Conservation (phyloP, 2,329 filamentous ascomycete species). For the Lasiodiplodia sp. region DNA sequence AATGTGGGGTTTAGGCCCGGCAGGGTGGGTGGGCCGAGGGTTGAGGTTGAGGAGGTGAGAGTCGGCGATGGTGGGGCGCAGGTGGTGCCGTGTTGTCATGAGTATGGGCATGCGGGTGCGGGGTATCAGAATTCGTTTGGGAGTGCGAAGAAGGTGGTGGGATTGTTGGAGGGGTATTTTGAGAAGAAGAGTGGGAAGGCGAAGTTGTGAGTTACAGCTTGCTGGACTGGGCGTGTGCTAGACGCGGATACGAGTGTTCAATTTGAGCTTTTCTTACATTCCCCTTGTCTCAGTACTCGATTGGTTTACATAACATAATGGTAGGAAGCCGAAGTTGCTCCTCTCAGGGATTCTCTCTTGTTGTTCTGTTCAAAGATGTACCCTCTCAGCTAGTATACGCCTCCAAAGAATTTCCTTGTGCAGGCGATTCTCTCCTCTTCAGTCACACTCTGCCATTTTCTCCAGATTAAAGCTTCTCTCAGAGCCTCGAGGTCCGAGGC, state of each 20-base stretch:
- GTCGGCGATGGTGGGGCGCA: constrained; percentile 36
- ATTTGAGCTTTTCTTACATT: background rate
- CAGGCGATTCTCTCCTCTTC: too few relatives aligned
- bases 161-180: constrained; percentile 28
- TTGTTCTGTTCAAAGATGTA: too few relatives aligned
- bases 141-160: constrained; percentile 33
- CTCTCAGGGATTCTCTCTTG: too few relatives aligned
- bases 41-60: constrained; percentile 48
- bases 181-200: background rate
- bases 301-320: too few relatives aligned
- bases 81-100: constrained; percentile 51
- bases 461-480: too few relatives aligned
- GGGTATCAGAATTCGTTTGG: constrained; percentile 42
- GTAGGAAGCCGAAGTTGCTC: too few relatives aligned
- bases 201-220: background rate
- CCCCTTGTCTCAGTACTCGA: background rate
- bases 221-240: background rate
- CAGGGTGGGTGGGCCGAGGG: constrained; percentile 52
- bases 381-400: too few relatives aligned
- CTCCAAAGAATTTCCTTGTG: too few relatives aligned
- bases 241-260: background rate
- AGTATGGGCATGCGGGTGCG: constrained; percentile 57
- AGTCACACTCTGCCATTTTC: too few relatives aligned
- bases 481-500: too few relatives aligned
- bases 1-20: constrained; percentile 55